Evolutionary conservation across 768 basidiomycete species (phyloP).

Genomic region (Suillus sp.): DNA sequence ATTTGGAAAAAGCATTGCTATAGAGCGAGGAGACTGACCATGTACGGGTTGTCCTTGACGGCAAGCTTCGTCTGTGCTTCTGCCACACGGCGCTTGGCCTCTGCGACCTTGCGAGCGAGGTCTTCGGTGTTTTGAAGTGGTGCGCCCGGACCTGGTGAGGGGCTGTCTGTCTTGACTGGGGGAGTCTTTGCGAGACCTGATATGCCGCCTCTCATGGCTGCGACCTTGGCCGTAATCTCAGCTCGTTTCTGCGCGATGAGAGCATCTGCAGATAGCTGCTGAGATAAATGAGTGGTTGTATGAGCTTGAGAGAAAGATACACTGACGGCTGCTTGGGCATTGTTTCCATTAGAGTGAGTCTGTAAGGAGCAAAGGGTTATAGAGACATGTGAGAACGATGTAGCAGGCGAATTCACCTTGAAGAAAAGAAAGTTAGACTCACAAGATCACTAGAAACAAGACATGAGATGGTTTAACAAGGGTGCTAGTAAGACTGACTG

Average conservation of each 20-base stretch:
- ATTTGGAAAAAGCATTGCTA: not conserved
- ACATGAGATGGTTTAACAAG: constrained; percentile 16
- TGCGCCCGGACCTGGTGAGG: constrained; percentile 43
- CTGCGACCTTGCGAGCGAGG: constrained; percentile 71
- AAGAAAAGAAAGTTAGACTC: constrained; percentile 51
- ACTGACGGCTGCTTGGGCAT: constrained; percentile 47
- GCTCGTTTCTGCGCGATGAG: constrained; percentile 84
- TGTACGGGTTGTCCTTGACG: constrained; percentile 84
- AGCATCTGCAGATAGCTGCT: constrained; percentile 54
- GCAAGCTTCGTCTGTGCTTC: constrained; percentile 78
- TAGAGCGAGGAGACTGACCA: constrained; percentile 50
- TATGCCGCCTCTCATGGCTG: constrained; percentile 61
- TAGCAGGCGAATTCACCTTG: constrained; percentile 74
- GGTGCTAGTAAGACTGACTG: constrained; percentile 22
- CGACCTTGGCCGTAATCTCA: constrained; percentile 83
- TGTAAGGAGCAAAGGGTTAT: constrained; percentile 62
- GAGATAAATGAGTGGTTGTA: constrained; percentile 10
- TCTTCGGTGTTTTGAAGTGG: constrained; percentile 56
- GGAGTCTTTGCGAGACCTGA: constrained; percentile 30
- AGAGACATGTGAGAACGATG: constrained; percentile 63
- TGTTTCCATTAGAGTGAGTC: constrained; percentile 52
- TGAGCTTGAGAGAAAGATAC: not conserved
- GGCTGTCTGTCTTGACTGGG: constrained; percentile 26
- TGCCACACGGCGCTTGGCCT: constrained; percentile 83
- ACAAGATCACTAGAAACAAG: constrained; percentile 58